These are phyloP conservation scores for Calonectria leucothoes DNA, from an alignment of 2,329 filamentous ascomycete species.

Conservation along the genomic window DNA sequence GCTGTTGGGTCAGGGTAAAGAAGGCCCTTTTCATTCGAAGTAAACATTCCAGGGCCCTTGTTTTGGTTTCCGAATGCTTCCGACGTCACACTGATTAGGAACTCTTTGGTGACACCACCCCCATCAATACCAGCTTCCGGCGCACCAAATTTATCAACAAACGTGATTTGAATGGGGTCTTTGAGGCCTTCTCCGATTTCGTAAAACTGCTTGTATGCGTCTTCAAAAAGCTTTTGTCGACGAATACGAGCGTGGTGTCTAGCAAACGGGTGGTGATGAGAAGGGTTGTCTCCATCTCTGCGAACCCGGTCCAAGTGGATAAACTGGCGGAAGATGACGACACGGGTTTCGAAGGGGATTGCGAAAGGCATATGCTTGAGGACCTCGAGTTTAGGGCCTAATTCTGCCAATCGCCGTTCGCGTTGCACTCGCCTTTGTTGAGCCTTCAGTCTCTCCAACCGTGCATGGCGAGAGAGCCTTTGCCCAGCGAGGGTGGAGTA, in stretches of 20 bases:
- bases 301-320: conserved; percentile 75
- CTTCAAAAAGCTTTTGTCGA: conserved; percentile 83
- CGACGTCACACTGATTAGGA: conserved; percentile 86
- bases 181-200: conserved; percentile 84
- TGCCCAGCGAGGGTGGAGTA: conserved; percentile 62
- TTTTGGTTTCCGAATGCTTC: conserved; percentile 79
- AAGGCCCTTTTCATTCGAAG: conserved; percentile 85
- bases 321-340: conserved; percentile 94
- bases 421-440: conserved; percentile 75
- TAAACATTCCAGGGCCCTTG: conserved; percentile 70
- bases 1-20: conserved; percentile 89
- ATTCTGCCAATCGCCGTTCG: conserved; percentile 78
- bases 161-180: conserved; percentile 96
- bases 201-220: conserved; percentile 88
- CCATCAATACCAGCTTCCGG: conserved; percentile 95
- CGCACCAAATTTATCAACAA: conserved; percentile 89
- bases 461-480: conserved; percentile 70
- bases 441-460: conserved; percentile 71
- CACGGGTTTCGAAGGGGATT: conserved; percentile 91
- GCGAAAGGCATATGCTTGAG: conserved; percentile 97
- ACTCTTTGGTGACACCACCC: conserved; percentile 97
- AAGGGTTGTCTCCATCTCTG: conserved; percentile 34
- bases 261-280: conserved; percentile 49
- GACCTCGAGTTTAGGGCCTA: conserved; percentile 89
- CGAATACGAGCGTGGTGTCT: conserved; percentile 84